phyloP scores from a whole-genome alignment of 768 basidiomycete genomes.

The Leccinellum rugosiceps region DNA sequence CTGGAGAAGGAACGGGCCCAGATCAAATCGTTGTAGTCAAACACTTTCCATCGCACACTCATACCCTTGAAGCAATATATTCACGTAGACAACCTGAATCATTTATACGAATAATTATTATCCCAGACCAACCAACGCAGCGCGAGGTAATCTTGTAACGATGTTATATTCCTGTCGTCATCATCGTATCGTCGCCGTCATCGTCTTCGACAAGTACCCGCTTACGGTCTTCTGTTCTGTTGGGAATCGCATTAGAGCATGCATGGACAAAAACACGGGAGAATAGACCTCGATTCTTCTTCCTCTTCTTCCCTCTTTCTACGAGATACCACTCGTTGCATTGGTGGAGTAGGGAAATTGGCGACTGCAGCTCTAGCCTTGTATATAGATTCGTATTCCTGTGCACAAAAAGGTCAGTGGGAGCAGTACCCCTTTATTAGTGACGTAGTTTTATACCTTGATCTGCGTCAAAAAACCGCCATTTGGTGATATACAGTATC shows the following conservation, averaged over 20 bases:
- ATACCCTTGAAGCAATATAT: constrained; percentile 17
- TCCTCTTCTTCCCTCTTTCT: constrained; percentile 75
- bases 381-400: constrained; percentile 96
- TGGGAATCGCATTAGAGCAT: background rate
- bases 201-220: constrained; percentile 35
- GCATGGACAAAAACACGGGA: background rate
- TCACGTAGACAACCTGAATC: constrained; percentile 16
- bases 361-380: constrained; percentile 71
- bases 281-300: constrained; percentile 47
- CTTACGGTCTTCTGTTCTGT: constrained; percentile 44
- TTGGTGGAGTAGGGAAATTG: constrained; percentile 44
- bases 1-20: constrained; percentile 83
- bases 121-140: constrained; percentile 2
- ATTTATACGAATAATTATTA: constrained; percentile 28
- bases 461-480: constrained; percentile 90
- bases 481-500: constrained; percentile 93
- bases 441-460: constrained; percentile 50
- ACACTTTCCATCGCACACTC: background rate
- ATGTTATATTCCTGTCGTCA: constrained; percentile 30
- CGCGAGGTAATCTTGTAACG: background rate
- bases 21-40: constrained; percentile 66
- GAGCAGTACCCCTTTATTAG: background rate
- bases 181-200: constrained; percentile 34
- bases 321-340: constrained; percentile 44
- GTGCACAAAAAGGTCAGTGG: background rate